Conservation (phyloP, 2,329 filamentous ascomycete genomes). For the Pyricularia sp. region DNA sequence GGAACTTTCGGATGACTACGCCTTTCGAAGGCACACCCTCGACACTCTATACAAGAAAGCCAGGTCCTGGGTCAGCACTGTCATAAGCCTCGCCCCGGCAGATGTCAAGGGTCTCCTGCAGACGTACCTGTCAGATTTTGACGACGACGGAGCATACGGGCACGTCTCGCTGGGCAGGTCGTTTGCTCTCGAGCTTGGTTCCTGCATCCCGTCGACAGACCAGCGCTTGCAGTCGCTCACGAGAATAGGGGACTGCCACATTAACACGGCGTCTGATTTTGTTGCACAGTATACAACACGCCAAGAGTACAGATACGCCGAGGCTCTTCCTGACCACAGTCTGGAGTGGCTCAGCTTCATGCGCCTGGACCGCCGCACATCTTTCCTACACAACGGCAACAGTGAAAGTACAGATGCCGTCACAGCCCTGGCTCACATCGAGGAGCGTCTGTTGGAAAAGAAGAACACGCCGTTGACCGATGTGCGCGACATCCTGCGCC, state of each 20-base stretch:
- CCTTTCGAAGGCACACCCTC: constrained; percentile 66
- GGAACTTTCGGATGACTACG: constrained; percentile 87
- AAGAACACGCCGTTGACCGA: constrained; percentile 60
- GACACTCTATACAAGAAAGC: constrained; percentile 65
- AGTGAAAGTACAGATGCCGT: constrained; percentile 44
- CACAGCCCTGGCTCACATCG: constrained; percentile 58
- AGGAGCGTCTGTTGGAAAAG: constrained; percentile 54
- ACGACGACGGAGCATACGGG: constrained; percentile 81
- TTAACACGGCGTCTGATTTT: constrained; percentile 92
- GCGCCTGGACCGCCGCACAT: constrained; percentile 37
- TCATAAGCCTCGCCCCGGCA: constrained; percentile 73
- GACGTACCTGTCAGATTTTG: constrained; percentile 90
- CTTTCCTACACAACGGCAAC: constrained; percentile 37
- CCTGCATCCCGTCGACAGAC: constrained; percentile 72
- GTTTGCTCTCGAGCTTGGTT: constrained; percentile 87
- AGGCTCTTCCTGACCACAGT: constrained; percentile 57
- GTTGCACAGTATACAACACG: constrained; percentile 94
- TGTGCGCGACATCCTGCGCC: constrained; percentile 67
- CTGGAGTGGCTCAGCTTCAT: constrained; percentile 51
- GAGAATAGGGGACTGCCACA: constrained; percentile 54
- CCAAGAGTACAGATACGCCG: constrained; percentile 86
- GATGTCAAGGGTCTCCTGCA: constrained; percentile 93
- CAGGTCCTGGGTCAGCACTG: constrained; percentile 64
- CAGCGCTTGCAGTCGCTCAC: constrained; percentile 76
- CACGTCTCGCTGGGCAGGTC: constrained; percentile 87